These are phyloP conservation scores for Cymbopogon citratus DNA, from an alignment of 176 grass and related monocot species.

Conservation along the genomic window DNA sequence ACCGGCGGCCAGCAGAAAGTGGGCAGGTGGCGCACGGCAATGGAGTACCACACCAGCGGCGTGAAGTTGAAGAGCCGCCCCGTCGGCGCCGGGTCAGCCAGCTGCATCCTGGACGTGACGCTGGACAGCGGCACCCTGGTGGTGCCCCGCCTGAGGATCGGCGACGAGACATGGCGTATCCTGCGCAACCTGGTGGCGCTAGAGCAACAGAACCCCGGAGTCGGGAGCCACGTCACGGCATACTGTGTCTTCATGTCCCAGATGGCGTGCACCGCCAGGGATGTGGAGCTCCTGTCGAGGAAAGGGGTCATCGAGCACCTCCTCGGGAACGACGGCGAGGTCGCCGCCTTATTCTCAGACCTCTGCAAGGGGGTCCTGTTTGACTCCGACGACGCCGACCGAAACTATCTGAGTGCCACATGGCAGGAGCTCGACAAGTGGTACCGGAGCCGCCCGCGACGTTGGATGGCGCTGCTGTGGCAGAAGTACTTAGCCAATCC, in stretches of 20 bases:
- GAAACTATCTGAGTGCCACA: conserved; percentile 7
- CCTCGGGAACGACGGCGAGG: neutral
- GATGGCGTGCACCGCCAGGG: neutral
- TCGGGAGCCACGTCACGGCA: conserved; percentile 10
- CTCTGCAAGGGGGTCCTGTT: neutral
- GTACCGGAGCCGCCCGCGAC: neutral
- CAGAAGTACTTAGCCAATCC: conserved; percentile 23
- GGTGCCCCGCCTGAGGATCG: neutral
- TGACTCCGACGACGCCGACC: neutral
- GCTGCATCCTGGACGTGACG: conserved; percentile 1
- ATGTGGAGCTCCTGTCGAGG: neutral
- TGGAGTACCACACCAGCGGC: neutral
- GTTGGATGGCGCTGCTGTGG: conserved; percentile 14
- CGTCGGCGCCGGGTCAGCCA: neutral
- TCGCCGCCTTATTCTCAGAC: neutral
- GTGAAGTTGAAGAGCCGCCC: neutral
- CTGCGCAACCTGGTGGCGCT: conserved; percentile 27
- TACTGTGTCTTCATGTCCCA: conserved; percentile 25
- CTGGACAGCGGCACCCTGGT: neutral
- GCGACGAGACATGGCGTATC: neutral
- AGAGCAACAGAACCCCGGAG: neutral
- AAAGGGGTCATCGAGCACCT: neutral
- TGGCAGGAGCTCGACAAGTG: neutral
- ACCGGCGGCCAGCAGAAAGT: neutral
- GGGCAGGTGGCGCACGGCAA: conserved; percentile 5